These are phyloP conservation scores for Nicotiana benthamiana DNA, from an alignment of 257 asterid genomes.

Conservation along the genomic window DNA sequence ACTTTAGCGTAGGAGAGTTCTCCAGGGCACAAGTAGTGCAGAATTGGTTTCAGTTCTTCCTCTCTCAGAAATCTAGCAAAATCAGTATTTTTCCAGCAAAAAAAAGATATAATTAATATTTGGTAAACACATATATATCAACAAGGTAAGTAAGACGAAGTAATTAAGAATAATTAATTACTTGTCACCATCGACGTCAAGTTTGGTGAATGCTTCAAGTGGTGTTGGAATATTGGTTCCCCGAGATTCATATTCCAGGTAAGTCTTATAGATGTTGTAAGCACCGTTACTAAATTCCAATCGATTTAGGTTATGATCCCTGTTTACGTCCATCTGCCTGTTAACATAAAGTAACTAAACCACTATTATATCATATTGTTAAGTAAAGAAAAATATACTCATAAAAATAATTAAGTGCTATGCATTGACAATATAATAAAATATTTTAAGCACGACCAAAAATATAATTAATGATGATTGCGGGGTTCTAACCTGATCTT, in stretches of 20 bases:
- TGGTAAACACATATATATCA: not conserved
- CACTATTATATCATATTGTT: too few species aligned
- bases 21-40: constrained; percentile 24
- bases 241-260: constrained; percentile 14
- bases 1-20: constrained; percentile 22
- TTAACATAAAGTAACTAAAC: not conserved
- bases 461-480: not conserved
- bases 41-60: constrained; percentile 27
- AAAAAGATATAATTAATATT: not conserved
- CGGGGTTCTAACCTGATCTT: constrained; percentile 17
- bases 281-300: constrained; percentile 23
- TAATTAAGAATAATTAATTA: not conserved
- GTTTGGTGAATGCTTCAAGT: constrained; percentile 12
- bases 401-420: too few species aligned
- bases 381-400: too few species aligned
- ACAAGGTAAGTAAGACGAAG: not conserved
- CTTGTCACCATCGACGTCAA: constrained; percentile 26
- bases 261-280: constrained; percentile 18
- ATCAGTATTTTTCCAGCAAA: not conserved
- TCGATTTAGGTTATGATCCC: constrained; percentile 18
- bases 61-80: constrained; percentile 20
- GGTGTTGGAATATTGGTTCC: constrained; percentile 8
- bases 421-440: too few species aligned
- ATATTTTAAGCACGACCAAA: too few species aligned
- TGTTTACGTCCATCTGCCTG: constrained; percentile 22